phyloP scores from a whole-genome alignment of 306 rosid species.

The Aeschynomene evenia region DNA sequence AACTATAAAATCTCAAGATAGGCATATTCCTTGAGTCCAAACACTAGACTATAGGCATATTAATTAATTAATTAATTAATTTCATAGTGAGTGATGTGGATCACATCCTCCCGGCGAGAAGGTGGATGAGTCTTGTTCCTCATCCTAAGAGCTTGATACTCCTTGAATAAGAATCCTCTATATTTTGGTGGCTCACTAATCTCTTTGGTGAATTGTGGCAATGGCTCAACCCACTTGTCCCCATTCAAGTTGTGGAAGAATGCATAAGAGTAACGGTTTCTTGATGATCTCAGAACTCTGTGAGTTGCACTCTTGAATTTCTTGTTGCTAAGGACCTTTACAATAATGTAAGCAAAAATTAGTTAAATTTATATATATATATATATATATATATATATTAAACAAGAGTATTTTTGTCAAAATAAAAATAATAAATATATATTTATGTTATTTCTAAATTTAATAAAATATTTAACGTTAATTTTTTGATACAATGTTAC shows the following conservation, averaged over 20 bases:
- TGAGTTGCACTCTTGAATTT: slow-evolving; percentile 54
- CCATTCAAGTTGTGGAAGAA: slow-evolving; percentile 46
- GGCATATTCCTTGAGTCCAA: background rate
- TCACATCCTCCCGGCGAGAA: slow-evolving; percentile 43
- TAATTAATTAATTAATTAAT: too few species aligned
- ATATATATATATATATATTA: too few species aligned
- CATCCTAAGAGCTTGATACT: slow-evolving; percentile 42
- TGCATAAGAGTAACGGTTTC: slow-evolving; percentile 39
- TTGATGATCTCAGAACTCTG: slow-evolving; percentile 40
- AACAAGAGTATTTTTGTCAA: too few species aligned
- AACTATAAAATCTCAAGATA: too few species aligned
- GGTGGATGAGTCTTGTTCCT: slow-evolving; percentile 53
- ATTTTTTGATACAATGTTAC: too few species aligned
- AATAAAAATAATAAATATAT: too few species aligned
- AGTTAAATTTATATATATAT: background rate
- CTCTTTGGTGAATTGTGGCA: slow-evolving; percentile 42
- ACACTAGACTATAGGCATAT: background rate
- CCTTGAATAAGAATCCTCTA: slow-evolving; percentile 43
- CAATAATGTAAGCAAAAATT: background rate
- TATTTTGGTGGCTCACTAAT: slow-evolving; percentile 53
- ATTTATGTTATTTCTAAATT: too few species aligned
- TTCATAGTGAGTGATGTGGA: slow-evolving; percentile 45
- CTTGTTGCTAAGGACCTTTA: slow-evolving; percentile 53
- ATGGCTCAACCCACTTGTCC: slow-evolving; percentile 58
- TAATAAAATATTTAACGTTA: too few species aligned